These are phyloP conservation scores for Diplodia seriata DNA, from an alignment of 2,329 filamentous ascomycete genomes.

Conservation along the genomic window DNA sequence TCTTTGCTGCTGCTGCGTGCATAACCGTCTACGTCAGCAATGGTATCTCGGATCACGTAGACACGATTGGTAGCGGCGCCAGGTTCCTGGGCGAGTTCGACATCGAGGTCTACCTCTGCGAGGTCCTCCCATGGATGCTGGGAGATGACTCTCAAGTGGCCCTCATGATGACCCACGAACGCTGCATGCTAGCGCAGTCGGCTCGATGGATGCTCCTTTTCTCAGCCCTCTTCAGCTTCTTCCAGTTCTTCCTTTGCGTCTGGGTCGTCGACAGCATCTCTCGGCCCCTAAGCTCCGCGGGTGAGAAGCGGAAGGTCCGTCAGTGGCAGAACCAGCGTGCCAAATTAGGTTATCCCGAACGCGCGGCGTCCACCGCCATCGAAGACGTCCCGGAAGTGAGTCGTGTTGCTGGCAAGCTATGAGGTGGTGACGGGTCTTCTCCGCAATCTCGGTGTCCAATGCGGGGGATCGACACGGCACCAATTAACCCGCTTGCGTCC, in stretches of 20 bases:
- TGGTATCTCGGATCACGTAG: slow-evolving; percentile 1
- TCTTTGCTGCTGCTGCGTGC: background rate
- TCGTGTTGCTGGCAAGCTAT: slow-evolving; percentile 1
- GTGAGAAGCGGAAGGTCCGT: background rate
- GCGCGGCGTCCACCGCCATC: too few species aligned
- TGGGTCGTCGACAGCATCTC: slow-evolving; percentile 13
- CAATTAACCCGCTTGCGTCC: background rate
- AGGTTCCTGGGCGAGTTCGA: background rate
- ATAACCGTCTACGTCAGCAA: background rate
- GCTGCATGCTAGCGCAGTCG: background rate
- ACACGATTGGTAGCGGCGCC: background rate
- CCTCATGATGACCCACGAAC: background rate
- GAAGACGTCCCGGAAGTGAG: background rate
- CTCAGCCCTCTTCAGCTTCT: background rate
- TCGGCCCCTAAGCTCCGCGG: background rate
- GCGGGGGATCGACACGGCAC: slow-evolving; percentile 25
- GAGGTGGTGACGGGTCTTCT: slow-evolving; percentile 8
- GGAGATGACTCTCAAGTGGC: background rate
- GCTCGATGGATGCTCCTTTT: slow-evolving; percentile 4
- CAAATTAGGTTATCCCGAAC: background rate
- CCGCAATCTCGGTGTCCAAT: slow-evolving; percentile 4
- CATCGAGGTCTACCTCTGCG: slow-evolving; percentile 17
- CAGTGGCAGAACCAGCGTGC: background rate
- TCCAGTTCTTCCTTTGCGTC: slow-evolving; percentile 11
- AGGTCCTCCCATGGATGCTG: background rate